Evolutionary conservation across 176 grass and related monocot species (phyloP), one percentile per base, ranked within the genome.

Genomic region (Eremochloa ophiuroides): DNA sequence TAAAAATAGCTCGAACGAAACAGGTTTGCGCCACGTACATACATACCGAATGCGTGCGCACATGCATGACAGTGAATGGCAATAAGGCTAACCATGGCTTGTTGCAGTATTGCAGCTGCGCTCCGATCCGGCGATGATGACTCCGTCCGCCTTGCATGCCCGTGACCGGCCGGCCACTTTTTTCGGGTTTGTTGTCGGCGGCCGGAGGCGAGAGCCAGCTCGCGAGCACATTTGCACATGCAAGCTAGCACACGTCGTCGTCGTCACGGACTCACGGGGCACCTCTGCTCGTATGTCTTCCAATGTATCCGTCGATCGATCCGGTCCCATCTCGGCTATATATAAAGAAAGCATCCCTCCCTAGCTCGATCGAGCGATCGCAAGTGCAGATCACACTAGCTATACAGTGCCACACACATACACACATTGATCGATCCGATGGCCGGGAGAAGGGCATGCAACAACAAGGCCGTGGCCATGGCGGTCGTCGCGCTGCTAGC

Each of bases 81-180:
- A 38, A 23, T n/a, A n/a, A n/a, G n/a, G 22, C 20, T 16, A n/a
- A 1, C 42, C 17, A 51, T 51, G 6, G 48, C 18, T 50, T 51
- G 17, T 15, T 8, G 18, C 5, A 20, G 18, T 22, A 15, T 47
- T 50, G 47, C 47, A 50, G 16, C 6, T 51, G 18, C 14, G n/a
- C n/a, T n/a, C 4, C 15, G 44, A 18, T 51, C 1, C 5, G 44
- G 50, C 15, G 15, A 8, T n/a, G 64, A 60, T 9, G 74, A 51
- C 53, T 73, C 60, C 15, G 56, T 39, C 50, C 35, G n/a, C n/a
- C n/a, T n/a, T n/a, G n/a, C n/a, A n/a, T 27, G 48, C 78, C 85
- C 78, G 85, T 87, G 85, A 87, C 37, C 73, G 8, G 51, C 50
- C 50, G 50, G 50, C 8, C 53, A 58, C 53, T 58, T 58, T 40